These are phyloP conservation scores for Kodamaea kakaduensis DNA, from an alignment of 805 yeast genomes.

Conservation along the genomic window DNA sequence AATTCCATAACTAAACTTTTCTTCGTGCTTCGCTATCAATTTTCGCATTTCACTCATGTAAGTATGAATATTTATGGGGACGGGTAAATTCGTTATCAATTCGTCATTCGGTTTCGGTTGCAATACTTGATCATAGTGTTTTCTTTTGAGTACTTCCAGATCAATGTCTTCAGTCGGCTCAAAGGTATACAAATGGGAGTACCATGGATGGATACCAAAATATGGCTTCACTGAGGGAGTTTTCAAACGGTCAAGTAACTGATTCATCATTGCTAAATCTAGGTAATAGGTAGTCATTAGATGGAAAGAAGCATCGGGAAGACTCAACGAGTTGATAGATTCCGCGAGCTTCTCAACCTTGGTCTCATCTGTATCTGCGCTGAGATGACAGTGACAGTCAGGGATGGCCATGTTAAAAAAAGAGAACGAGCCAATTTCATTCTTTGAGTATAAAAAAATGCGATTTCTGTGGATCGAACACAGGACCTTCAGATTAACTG, in stretches of 20 bases:
- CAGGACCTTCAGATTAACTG: slow-evolving; percentile 70
- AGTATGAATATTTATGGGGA: slow-evolving; percentile 46
- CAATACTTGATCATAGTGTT: slow-evolving; percentile 59
- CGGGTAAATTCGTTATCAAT: slow-evolving; percentile 52
- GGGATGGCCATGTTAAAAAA: slow-evolving; percentile 5
- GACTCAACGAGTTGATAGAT: slow-evolving; percentile 7
- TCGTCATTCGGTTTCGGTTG: slow-evolving; percentile 32
- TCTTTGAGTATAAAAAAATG: slow-evolving; percentile 36
- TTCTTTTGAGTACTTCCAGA: slow-evolving; percentile 29
- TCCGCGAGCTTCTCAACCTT: slow-evolving; percentile 11
- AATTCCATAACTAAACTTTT: slow-evolving; percentile 36
- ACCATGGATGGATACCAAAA: slow-evolving; percentile 94
- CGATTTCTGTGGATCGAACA: slow-evolving; percentile 82
- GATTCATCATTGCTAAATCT: slow-evolving; percentile 28
- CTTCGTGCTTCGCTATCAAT: slow-evolving; percentile 15
- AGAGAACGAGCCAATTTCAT: background rate
- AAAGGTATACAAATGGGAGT: slow-evolving; percentile 57
- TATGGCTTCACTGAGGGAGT: slow-evolving; percentile 36
- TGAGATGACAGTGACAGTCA: slow-evolving; percentile 38
- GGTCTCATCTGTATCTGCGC: slow-evolving; percentile 12
- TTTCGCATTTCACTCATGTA: slow-evolving; percentile 31
- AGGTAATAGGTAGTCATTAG: slow-evolving; percentile 39
- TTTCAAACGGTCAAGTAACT: slow-evolving; percentile 12
- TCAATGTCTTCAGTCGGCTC: slow-evolving; percentile 9
- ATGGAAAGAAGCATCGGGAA: slow-evolving; percentile 18